These are phyloP conservation scores for Serendipita indica DNA, from an alignment of 768 basidiomycete genomes.

Conservation along the genomic window DNA sequence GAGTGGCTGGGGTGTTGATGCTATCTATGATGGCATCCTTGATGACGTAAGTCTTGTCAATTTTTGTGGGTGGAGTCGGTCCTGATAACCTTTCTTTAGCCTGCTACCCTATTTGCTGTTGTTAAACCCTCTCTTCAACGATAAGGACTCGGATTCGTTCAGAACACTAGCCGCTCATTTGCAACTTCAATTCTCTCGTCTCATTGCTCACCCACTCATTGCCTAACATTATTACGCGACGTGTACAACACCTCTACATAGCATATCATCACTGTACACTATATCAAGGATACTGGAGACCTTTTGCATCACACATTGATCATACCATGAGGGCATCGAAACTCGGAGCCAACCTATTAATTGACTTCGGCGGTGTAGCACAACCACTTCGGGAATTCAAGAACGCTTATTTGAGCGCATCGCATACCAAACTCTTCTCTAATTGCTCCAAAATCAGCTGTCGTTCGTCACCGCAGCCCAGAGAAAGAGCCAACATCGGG, in stretches of 20 bases:
- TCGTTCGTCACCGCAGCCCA: too few species aligned
- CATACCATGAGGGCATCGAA: too few species aligned
- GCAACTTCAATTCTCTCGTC: background rate
- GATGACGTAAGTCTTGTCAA: background rate
- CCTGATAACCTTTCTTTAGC: background rate
- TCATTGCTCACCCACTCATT: background rate
- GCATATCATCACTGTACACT: background rate
- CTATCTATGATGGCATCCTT: conserved; percentile 5
- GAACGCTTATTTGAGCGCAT: too few species aligned
- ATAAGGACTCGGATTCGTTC: background rate
- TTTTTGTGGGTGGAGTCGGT: background rate
- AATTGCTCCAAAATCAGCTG: too few species aligned
- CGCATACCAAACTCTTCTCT: too few species aligned
- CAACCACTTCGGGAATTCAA: too few species aligned
- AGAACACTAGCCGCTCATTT: too few species aligned
- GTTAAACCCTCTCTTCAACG: background rate
- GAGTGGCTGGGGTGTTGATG: background rate
- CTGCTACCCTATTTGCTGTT: background rate
- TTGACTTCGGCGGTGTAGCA: too few species aligned
- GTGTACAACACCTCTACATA: background rate
- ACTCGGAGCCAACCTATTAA: too few species aligned
- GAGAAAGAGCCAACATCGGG: too few species aligned
- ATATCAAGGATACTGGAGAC: background rate
- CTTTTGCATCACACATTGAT: background rate
- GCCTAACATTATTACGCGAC: background rate